Conservation (phyloP, 345 rosid genomes). For the Sisymbrium altissimum region DNA sequence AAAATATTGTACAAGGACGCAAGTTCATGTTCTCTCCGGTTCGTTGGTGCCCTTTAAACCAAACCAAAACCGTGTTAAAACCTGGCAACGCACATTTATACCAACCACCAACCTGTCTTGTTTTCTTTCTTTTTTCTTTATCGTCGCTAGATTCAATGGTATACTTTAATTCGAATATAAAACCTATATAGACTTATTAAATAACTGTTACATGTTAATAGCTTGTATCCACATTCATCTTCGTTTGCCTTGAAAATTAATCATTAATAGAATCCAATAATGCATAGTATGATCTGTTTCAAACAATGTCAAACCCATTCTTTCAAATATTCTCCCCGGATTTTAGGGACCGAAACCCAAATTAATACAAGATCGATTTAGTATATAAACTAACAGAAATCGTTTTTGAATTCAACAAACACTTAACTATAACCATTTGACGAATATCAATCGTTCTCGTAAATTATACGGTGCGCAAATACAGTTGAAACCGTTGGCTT, state of each 20-base stretch:
- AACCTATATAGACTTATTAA: not conserved
- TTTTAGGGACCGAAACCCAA: not conserved
- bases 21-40: constrained; percentile 16
- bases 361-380: not conserved
- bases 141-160: constrained; percentile 22
- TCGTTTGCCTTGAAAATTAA: not conserved
- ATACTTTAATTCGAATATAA: constrained; percentile 8
- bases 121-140: not conserved
- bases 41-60: constrained; percentile 19
- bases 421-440: constrained; percentile 4
- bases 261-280: constrained; percentile 29
- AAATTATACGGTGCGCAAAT: not conserved
- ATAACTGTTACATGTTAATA: not conserved
- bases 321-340: not conserved
- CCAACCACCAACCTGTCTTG: constrained; percentile 36
- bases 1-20: constrained; percentile 3
- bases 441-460: not conserved
- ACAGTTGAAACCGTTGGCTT: constrained; percentile 31
- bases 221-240: constrained; percentile 23
- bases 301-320: constrained; percentile 26
- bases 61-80: constrained; percentile 37
- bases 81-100: constrained; percentile 29
- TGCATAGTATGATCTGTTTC: constrained; percentile 31
- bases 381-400: not conserved
- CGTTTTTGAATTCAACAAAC: not conserved